Conservation (phyloP, 2,329 filamentous ascomycete species). For the Albifimbria verrucaria region DNA sequence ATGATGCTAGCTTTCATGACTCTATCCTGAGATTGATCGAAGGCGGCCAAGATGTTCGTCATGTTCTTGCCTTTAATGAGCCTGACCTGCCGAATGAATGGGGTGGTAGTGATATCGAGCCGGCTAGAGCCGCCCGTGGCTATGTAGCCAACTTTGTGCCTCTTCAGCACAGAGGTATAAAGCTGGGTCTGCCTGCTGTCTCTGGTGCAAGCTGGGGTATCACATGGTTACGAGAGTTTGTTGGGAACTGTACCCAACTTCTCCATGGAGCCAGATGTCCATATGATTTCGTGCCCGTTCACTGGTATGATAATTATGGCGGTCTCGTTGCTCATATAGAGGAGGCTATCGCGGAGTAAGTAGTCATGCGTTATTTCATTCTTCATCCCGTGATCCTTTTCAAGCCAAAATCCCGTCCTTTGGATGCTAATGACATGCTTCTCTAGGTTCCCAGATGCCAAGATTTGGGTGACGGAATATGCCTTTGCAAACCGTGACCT, state of each 20-base stretch:
- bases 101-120: constrained; percentile 62
- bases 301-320: constrained; percentile 69
- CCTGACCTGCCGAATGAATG: constrained; percentile 56
- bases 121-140: constrained; percentile 58
- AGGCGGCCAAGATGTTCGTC: constrained; percentile 54
- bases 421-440: too few species aligned
- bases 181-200: constrained; percentile 67
- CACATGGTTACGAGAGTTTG: constrained; percentile 65
- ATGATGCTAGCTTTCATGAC: constrained; percentile 58
- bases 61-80: constrained; percentile 78
- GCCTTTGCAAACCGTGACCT: constrained; percentile 58
- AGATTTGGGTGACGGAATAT: constrained; percentile 79
- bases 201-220: constrained; percentile 60
- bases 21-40: constrained; percentile 53
- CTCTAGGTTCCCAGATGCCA: constrained; percentile 53
- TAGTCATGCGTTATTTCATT: too few species aligned
- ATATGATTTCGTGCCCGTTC: constrained; percentile 60
- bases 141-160: constrained; percentile 74
- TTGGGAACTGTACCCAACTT: constrained; percentile 60
- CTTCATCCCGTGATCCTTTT: background rate
- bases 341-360: constrained; percentile 36
- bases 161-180: constrained; percentile 59
- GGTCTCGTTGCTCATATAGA: constrained; percentile 66
- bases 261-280: constrained; percentile 55
- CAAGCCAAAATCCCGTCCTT: background rate